Conservation (phyloP, 768 basidiomycete species). For the Mycena haematopus region DNA sequence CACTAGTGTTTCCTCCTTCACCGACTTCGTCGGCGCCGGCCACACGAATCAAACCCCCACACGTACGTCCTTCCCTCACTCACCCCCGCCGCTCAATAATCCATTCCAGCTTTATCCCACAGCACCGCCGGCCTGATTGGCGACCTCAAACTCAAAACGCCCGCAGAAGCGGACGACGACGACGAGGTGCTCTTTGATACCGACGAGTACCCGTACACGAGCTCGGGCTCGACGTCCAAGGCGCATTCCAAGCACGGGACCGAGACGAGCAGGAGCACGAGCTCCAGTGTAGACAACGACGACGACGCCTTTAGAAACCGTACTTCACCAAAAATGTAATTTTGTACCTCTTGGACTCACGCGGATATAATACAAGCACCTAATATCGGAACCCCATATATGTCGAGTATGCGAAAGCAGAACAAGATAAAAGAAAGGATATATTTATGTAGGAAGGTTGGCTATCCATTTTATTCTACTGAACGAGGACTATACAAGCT, state of each 20-base stretch:
- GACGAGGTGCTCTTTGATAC: conserved; percentile 28
- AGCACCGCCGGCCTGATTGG: neutral
- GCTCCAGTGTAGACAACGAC: conserved; percentile 16
- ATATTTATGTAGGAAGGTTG: neutral
- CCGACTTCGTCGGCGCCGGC: conserved; percentile 7
- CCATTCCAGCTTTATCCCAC: conserved; percentile 12
- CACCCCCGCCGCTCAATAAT: conserved; percentile 2
- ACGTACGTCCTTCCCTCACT: conserved; percentile 7
- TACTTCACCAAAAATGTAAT: conserved; percentile 11
- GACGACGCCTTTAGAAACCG: conserved; percentile 11
- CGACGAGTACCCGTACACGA: conserved; percentile 28
- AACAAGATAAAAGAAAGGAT: neutral
- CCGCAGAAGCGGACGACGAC: neutral
- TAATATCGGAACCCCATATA: neutral
- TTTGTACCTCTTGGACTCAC: too few species aligned
- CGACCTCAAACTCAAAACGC: neutral
- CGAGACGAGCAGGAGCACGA: conserved; percentile 28
- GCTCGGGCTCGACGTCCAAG: conserved; percentile 28
- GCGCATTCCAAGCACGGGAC: conserved; percentile 28
- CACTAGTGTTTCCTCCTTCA: conserved; percentile 15
- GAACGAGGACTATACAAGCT: neutral
- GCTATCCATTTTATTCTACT: neutral
- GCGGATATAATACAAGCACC: neutral
- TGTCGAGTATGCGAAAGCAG: neutral
- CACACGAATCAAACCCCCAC: conserved; percentile 10